phyloP scores from a whole-genome alignment of 192 early-diverging fungal genomes.

The Entrophospora sp. region DNA sequence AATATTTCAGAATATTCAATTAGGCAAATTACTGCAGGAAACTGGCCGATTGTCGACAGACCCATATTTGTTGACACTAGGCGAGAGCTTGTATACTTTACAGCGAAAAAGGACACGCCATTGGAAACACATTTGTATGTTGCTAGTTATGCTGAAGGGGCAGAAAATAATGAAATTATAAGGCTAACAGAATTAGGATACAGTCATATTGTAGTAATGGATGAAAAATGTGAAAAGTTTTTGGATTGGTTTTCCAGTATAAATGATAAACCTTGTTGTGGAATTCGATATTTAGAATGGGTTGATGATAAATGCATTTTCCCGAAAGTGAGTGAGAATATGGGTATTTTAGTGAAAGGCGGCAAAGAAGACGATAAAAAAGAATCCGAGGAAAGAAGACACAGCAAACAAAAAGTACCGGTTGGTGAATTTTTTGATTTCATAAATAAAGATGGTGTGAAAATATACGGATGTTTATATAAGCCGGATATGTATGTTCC shows the following conservation, averaged over 20 bases:
- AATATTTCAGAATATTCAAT: neutral
- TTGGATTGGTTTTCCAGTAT: conserved; percentile 41
- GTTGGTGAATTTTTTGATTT: conserved; percentile 47
- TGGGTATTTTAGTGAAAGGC: neutral
- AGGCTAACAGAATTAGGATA: conserved; percentile 41
- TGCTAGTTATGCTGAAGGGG: conserved; percentile 23
- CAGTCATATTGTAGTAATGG: conserved; percentile 38
- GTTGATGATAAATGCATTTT: conserved; percentile 1
- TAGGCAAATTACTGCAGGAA: conserved; percentile 43
- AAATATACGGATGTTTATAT: conserved; percentile 52
- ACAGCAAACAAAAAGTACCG: conserved; percentile 12
- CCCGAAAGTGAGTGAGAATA: conserved; percentile 3
- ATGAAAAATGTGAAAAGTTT: conserved; percentile 28
- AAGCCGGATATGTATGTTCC: conserved; percentile 36
- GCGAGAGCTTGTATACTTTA: conserved; percentile 50
- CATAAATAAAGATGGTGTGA: conserved; percentile 37
- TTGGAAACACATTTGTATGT: conserved; percentile 59
- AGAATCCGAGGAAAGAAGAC: conserved; percentile 2
- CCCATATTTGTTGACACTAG: conserved; percentile 44
- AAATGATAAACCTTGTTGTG: conserved; percentile 30
- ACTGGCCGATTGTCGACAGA: conserved; percentile 52
- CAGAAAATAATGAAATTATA: conserved; percentile 9
- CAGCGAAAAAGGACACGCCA: conserved; percentile 45
- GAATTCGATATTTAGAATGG: conserved; percentile 33
- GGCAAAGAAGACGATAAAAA: conserved; percentile 8